Base-by-base conservation (phyloP, 2,329 filamentous ascomycete species). In the Paecilomyces sp. region DNA sequence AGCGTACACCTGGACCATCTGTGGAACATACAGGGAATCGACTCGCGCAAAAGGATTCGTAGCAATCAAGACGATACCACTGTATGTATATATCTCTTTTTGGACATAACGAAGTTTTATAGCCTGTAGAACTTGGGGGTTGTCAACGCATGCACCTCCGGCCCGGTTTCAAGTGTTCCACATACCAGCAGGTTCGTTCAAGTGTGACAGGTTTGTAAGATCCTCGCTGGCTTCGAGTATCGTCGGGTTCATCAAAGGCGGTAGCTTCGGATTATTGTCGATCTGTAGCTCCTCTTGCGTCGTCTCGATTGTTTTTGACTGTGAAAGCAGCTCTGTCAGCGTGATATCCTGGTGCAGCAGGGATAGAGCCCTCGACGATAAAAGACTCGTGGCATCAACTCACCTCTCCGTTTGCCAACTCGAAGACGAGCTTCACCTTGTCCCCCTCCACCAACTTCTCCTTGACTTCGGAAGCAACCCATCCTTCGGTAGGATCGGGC, bases 31-130 rank as follows among this genome's bases (percentile, higher is more conserved):
- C 71, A 99, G 86, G 51, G 94, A 99, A 75, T 99, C 94, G 66
- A 99, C 92, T 65, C 94, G 86, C 58, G 95, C 94, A 71, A 99
- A 99, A 24, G 94, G 94, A 79, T 99, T 99, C 64, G 94, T 96
- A 64, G 94, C 94, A 80, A 99, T 99, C 68, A 99, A 83, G 65
- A 99, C 94, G 72, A 99, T 97, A 73, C 94, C 94, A 74, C 91
- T 96, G 81, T 99, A 99, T 71, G 94, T 99, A 82, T 99, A 99
- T 71, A 99, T 99, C 77, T 99, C 94, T 79, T 97, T 97, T 77
- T 99, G 94, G 64, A 90, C 84, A 80, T 99, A 99, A 75, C 94
- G 91, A 73, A 99, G 85, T 74, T 92, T 92, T 77, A 99, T 99
- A 59, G 94, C 94, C 83, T 99, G 94, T 65, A 99, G 81, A 62